Base-by-base conservation (phyloP, 345 rosid genomes). In the Aquilaria sinensis region DNA sequence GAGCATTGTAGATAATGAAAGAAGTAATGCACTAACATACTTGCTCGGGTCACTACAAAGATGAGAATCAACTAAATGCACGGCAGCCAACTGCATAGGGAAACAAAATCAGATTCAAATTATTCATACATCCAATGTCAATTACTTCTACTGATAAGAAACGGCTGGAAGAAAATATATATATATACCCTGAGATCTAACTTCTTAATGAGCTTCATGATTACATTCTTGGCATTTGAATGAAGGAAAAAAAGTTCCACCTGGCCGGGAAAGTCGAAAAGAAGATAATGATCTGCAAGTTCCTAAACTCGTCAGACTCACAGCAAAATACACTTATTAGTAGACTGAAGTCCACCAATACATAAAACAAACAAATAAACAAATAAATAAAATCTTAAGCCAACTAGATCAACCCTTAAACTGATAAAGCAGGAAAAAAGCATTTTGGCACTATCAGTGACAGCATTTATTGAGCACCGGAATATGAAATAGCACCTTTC, bases 191-290 rank as follows among this genome's bases (percentile, higher is more conserved):
- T 80, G 60, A 88, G 93, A 70, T 89, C 63, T 72, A 88, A 70
- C 67, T 83, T 84, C 85, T 91, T 89, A 9, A 81, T 81, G 72
- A 91, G 96, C 77, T 74, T 79, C 74, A 70, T 82, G 55, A 89
- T 77, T 58, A 85, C 78, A 56, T 81, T 91, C 78, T 83, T 91
- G 77, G 86, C 88, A 72, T 75, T 87, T 11, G 92, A 69, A 70
- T 89, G 96, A 68, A 83, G 87, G 72, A 89, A 91, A 75, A 83
- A 95, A 33, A 95, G 67, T 71, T 91, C 99, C 69, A 95, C 97
- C 78, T 88, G 99, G 61, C 96, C 96, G 66, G 99, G 97, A 73
- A 95, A 91, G 79, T 91, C 97, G 73, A 95, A 91, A 63, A 89
- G 93, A 70, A 91, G 77, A 79, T 91, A 91, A 77, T 91, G 96